Base-by-base conservation (phyloP, 768 basidiomycete species). In the Paxillus ammoniavirescens region DNA sequence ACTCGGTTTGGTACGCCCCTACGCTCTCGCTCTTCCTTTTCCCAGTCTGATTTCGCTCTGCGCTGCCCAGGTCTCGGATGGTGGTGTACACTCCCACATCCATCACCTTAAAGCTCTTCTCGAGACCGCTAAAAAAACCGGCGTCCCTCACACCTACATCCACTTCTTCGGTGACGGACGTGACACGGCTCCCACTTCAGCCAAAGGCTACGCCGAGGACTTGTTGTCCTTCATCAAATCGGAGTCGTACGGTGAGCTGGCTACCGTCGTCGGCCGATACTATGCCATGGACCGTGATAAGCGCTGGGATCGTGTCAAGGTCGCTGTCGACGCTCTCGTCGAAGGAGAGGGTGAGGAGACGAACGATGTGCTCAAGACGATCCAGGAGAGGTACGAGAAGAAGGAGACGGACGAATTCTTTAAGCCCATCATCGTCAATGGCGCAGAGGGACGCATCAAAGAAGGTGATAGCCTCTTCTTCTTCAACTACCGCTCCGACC, bases 281-380 rank as follows among this genome's bases (percentile, higher is more conserved):
- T 98, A 95, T 61, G 94, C 93, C 31, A 96, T 96, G 93, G 94
- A 96, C 73, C 84, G 93, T 37, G 93, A 96, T 71, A 95, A 95
- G 79, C 84, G 94, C 44, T 98, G 94, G 94, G 94, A 98, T 68
- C 81, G 94, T 35, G 70, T 98, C 67, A 92, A 93, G 78, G 77
- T 92, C 56, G 94, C 94, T 4, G 79, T 95, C 1, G 93, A 96
- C 37, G 91, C 86, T 3, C 80, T 98, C 42, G 81, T 93, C 6
- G 77, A 81, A 38, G 93, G 93, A 7, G 75, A 73, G 54, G 82
- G 83, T 5, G 86, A 83, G 46, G 76, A 82, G 58, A 72, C 77
- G 0, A 68, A 73, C 46, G 82, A 82, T 9, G 69, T 82, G 17
- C 77, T 96, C 56, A 78, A 82, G 66, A 82, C 78, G 1, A 83